Conservation (phyloP, 2,329 filamentous ascomycete species). For the Neobulgaria alba region DNA sequence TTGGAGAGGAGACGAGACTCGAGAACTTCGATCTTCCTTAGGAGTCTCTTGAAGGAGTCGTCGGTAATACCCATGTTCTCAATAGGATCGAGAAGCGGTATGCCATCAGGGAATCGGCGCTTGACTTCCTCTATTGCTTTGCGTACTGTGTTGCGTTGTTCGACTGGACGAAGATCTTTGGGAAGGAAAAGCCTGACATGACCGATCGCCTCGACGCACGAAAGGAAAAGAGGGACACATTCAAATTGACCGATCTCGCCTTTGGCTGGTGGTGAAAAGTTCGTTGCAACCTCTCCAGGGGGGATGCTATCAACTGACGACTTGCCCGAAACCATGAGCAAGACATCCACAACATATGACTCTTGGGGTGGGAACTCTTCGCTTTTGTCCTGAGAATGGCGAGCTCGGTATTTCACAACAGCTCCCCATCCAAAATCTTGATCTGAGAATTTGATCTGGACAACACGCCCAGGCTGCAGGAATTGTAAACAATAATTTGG, state of each 20-base stretch:
- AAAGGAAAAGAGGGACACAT: constrained; percentile 77
- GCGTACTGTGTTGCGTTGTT: constrained; percentile 60
- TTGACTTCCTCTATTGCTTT: constrained; percentile 70
- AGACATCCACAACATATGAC: constrained; percentile 73
- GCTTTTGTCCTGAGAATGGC: constrained; percentile 58
- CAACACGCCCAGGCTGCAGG: constrained; percentile 77
- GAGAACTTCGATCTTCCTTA: constrained; percentile 93
- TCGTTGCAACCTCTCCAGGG: constrained; percentile 55
- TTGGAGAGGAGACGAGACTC: constrained; percentile 85
- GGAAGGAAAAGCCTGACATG: constrained; percentile 79
- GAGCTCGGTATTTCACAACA: constrained; percentile 63
- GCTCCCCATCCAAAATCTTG: constrained; percentile 93
- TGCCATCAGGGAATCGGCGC: constrained; percentile 82
- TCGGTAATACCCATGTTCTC: constrained; percentile 95
- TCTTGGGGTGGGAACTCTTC: constrained; percentile 67
- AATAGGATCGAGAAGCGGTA: constrained; percentile 83
- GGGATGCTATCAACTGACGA: constrained; percentile 44
- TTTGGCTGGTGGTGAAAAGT: constrained; percentile 49
- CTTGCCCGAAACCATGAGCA: constrained; percentile 54
- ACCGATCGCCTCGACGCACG: constrained; percentile 75
- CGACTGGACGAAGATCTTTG: constrained; percentile 58
- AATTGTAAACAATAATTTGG: constrained; percentile 80
- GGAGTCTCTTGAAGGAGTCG: constrained; percentile 84
- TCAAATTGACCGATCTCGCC: constrained; percentile 66
- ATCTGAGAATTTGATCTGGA: constrained; percentile 73